A percentile compares a stretch with the other conserved stretches of the same genome.
Evolutionary conservation across 2,329 filamentous ascomycete genomes (phyloP).

Genomic region (Penicillium paneum): DNA sequence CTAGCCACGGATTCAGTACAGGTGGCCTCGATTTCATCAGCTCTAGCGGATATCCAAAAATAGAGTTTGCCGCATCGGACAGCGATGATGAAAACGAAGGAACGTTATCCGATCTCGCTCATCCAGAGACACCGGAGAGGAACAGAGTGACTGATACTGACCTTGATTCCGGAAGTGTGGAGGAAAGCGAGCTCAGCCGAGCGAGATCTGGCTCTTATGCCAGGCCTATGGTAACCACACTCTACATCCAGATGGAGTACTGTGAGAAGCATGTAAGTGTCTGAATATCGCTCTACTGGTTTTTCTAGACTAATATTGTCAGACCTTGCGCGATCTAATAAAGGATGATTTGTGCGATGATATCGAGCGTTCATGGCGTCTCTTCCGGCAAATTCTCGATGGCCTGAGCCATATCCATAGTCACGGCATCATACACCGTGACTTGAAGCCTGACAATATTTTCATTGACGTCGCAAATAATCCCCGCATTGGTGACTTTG

Average conservation of each 20-base stretch:
- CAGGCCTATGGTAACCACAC: slow-evolving; percentile 63
- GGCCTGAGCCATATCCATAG: slow-evolving; percentile 86
- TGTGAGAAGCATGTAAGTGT: slow-evolving; percentile 76
- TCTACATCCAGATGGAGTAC: slow-evolving; percentile 99
- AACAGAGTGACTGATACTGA: neutral
- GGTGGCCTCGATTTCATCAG: slow-evolving; percentile 91
- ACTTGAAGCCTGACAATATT: slow-evolving; percentile 95
- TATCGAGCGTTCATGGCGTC: slow-evolving; percentile 76
- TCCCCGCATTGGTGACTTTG: slow-evolving; percentile 95
- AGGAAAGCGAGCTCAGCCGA: slow-evolving; percentile 38
- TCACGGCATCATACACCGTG: slow-evolving; percentile 88
- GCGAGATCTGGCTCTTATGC: slow-evolving; percentile 48
- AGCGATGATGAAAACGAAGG: slow-evolving; percentile 47
- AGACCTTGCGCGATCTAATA: slow-evolving; percentile 86
- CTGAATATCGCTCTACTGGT: neutral
- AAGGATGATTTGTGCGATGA: slow-evolving; percentile 70
- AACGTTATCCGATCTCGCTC: slow-evolving; percentile 35
- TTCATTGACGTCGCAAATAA: slow-evolving; percentile 90
- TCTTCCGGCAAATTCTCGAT: slow-evolving; percentile 88
- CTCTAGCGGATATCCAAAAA: slow-evolving; percentile 70
- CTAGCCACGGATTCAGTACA: slow-evolving; percentile 59
- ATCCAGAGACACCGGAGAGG: slow-evolving; percentile 22
- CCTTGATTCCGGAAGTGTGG: slow-evolving; percentile 24
- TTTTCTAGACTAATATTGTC: slow-evolving; percentile 6
- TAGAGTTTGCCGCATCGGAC: slow-evolving; percentile 66